Evolutionary conservation across 305 asterid genomes (phyloP), one percentile per base, ranked within the genome.

Genomic region (Fraxinus velutina): DNA sequence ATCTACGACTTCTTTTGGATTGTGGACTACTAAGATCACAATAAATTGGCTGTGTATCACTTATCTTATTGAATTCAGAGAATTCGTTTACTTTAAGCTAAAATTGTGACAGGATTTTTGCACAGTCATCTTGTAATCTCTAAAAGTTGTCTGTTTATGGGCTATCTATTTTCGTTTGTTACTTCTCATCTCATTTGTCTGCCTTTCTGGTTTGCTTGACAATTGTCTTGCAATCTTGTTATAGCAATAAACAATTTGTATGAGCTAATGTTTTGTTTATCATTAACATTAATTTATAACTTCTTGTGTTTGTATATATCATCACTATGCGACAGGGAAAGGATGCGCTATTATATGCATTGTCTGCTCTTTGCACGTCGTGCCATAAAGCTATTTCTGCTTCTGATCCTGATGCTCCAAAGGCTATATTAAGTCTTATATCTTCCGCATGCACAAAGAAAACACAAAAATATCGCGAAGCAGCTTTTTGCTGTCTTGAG

Each of bases 401-500:
- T 80, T 87, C 89, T 34, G 89, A 85, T 87, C 92, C 92, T 68
- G 92, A 88, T 78, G 86, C 92, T 62, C 97, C 97, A 72, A 84
- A 85, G 87, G 89, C 94, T 83, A 91, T 96, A 86, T 85, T 93
- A 90, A 86, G 83, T 88, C 92, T 96, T 78, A 75, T 93, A 79
- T 82, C 92, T 82, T 88, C 95, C 78, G 98, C 98, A 5, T 94
- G 98, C 86, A 83, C 89, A 6, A 96, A 92, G 89, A 94, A 89
- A 89, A 83, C 90, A 30, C 93, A 86, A 87, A 96, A 91, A 84
- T 93, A 90, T 79, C 94, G 97, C 29, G 99, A 94, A 88, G 94
- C 99, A 75, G 99, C 99, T 83, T 96, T 93, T 88, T 80, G 81
- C 86, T 91, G 97, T 89, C 98, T 96, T 85, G 98, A 94, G 91